phyloP scores from a whole-genome alignment of 768 basidiomycete genomes.

The Rossbeevera mucosa region DNA sequence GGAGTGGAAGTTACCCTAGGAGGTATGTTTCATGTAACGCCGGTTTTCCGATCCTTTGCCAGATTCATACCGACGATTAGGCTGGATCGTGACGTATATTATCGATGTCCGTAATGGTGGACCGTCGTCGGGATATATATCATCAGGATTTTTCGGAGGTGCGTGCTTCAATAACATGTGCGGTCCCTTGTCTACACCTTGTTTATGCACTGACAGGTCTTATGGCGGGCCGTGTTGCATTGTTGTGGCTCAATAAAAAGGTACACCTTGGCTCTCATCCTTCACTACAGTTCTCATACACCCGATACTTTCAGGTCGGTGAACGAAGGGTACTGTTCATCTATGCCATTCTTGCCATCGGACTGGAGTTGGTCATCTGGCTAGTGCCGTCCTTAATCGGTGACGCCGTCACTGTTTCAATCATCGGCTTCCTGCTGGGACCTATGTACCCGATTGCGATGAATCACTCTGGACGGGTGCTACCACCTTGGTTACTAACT shows the following conservation, averaged over 20 bases:
- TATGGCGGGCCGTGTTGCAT: constrained; percentile 48
- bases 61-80: constrained; percentile 25
- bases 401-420: constrained; percentile 50
- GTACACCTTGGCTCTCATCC: constrained; percentile 20
- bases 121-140: constrained; percentile 44
- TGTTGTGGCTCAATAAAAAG: constrained; percentile 54
- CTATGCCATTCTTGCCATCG: constrained; percentile 50
- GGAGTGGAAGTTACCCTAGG: constrained; percentile 58
- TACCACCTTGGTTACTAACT: constrained; percentile 67
- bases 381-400: constrained; percentile 49
- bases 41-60: not conserved
- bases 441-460: constrained; percentile 56
- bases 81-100: constrained; percentile 69
- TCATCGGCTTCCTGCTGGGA: constrained; percentile 53
- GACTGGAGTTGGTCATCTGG: constrained; percentile 57
- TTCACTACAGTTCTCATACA: not conserved
- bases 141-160: constrained; percentile 57
- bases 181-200: not conserved
- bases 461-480: constrained; percentile 61
- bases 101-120: constrained; percentile 43
- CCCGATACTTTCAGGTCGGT: constrained; percentile 37
- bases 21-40: constrained; percentile 24
- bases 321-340: constrained; percentile 51
- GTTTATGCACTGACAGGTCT: constrained; percentile 39
- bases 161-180: constrained; percentile 1